Percentiles rank a stretch among this genome's conserved stretches.
phyloP scores from a whole-genome alignment of 208 protist genomes.

The Trypanosoma boissoni region DNA sequence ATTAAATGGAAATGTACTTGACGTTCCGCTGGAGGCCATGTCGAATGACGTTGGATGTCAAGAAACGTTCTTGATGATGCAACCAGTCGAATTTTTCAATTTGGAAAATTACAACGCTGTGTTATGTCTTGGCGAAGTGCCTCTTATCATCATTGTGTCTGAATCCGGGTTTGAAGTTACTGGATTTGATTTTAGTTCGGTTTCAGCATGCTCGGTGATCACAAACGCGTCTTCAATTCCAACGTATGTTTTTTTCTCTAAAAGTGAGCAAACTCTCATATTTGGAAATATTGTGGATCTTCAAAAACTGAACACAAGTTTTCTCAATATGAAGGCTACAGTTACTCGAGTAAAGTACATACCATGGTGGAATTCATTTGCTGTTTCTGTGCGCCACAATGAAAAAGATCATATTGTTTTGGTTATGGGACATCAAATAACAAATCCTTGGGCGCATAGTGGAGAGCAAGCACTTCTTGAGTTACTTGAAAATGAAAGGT shows the following conservation, averaged over 20 bases:
- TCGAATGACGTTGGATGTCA: not conserved
- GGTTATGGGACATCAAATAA: conserved; percentile 14
- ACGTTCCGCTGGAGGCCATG: conserved; percentile 16
- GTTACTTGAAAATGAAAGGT: conserved; percentile 79
- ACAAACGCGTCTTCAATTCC: not conserved
- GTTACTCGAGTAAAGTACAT: conserved; percentile 66
- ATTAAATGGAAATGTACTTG: conserved; percentile 23
- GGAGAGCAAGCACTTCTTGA: conserved; percentile 15
- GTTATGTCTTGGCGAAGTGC: conserved; percentile 57
- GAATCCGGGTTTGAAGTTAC: conserved; percentile 41
- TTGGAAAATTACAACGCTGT: conserved; percentile 42
- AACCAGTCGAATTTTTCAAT: conserved; percentile 47
- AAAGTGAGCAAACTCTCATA: conserved; percentile 16
- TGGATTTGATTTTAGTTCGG: conserved; percentile 34
- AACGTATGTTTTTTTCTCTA: conserved; percentile 29
- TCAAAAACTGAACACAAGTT: conserved; percentile 48
- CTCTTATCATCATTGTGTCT: conserved; percentile 50
- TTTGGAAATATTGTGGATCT: conserved; percentile 30
- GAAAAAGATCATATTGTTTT: conserved; percentile 65
- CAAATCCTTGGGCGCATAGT: not conserved
- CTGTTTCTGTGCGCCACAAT: conserved; percentile 40
- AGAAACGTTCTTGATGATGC: conserved; percentile 30
- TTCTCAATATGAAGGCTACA: conserved; percentile 43
- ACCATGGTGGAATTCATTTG: conserved; percentile 51
- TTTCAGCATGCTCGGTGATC: conserved; percentile 29